Evolutionary conservation across 208 protist genomes (phyloP).

Genomic region (Phytomonas serpens): DNA sequence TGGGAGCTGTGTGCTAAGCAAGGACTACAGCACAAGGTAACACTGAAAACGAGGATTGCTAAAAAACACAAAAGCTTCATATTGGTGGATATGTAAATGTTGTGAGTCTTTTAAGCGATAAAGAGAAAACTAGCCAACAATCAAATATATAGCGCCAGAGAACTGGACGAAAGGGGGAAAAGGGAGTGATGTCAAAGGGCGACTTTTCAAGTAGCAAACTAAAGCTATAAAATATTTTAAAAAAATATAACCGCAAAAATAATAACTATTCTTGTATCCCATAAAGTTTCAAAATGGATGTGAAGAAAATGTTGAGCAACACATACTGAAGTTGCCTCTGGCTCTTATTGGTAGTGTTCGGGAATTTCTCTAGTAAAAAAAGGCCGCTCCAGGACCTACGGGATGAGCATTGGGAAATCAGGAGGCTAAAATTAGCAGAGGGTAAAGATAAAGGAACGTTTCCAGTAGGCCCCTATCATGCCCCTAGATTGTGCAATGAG

Average conservation of each 20-base stretch:
- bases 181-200: neutral
- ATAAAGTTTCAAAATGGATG: neutral
- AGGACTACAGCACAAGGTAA: neutral
- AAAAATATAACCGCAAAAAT: constrained; percentile 2
- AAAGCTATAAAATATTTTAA: neutral
- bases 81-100: neutral
- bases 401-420: neutral
- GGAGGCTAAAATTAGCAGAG: neutral
- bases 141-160: neutral
- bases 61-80: neutral
- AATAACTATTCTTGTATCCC: neutral
- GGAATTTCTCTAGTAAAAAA: neutral
- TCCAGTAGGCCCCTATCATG: neutral
- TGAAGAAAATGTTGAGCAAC: neutral
- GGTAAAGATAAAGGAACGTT: constrained; percentile 7
- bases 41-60: neutral
- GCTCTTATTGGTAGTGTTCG: neutral
- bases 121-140: neutral
- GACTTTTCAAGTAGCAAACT: neutral
- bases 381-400: neutral
- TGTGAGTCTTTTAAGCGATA: neutral
- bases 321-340: neutral
- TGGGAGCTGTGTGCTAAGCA: constrained; percentile 15
- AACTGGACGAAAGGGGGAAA: neutral
- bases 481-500: neutral